These are phyloP conservation scores for Haematococcus sp. DNA, from an alignment of 139 green algal genomes.

Conservation along the genomic window DNA sequence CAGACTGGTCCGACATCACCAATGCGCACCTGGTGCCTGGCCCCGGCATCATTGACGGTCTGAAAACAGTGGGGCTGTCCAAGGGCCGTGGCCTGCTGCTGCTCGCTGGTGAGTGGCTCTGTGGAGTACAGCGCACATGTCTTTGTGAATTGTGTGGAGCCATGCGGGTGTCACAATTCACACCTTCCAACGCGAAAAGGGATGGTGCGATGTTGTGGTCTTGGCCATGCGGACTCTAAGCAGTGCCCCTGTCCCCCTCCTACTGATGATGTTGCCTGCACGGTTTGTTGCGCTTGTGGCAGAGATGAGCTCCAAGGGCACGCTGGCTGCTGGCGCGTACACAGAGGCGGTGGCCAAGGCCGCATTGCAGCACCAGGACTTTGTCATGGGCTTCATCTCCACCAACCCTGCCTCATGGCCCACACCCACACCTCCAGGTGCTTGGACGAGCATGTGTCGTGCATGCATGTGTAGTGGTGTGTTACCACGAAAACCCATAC, in stretches of 20 bases:
- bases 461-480: background rate
- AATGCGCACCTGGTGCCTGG: conserved; percentile 96
- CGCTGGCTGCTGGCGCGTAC: conserved; percentile 88
- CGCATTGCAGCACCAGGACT: conserved; percentile 78
- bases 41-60: conserved; percentile 95
- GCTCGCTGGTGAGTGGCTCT: conserved; percentile 37
- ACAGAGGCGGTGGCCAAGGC: conserved; percentile 79
- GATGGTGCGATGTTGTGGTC: too few species aligned
- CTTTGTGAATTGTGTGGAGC: background rate
- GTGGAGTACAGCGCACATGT: background rate
- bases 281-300: conserved; percentile 12
- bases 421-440: conserved; percentile 47
- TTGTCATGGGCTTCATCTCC: conserved; percentile 99
- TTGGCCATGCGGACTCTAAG: background rate
- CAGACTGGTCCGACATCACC: conserved; percentile 96
- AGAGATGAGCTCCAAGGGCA: conserved; percentile 96
- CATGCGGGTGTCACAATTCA: too few species aligned
- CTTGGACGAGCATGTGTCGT: background rate
- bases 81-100: conserved; percentile 56
- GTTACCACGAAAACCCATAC: too few species aligned
- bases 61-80: conserved; percentile 77
- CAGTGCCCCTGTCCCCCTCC: background rate
- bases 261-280: background rate
- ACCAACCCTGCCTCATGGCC: conserved; percentile 82
- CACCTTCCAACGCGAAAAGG: too few species aligned